Percentiles rank a stretch among this genome's conserved stretches.
These are phyloP conservation scores for Neobulgaria alba DNA, from an alignment of 2,329 filamentous ascomycete genomes.

Conservation along the genomic window DNA sequence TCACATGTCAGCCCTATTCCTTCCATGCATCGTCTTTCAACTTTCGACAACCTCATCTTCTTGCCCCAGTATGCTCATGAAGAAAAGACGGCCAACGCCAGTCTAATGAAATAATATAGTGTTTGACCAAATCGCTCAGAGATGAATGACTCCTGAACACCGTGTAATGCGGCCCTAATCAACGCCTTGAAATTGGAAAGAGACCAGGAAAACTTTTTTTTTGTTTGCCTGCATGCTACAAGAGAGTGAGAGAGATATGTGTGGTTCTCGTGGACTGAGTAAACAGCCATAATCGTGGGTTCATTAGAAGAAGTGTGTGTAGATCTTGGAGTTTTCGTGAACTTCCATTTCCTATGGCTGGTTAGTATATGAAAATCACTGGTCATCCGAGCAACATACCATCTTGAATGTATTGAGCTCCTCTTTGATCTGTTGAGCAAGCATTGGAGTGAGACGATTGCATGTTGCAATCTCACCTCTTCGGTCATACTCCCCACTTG, in stretches of 20 bases:
- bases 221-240: conserved; percentile 16
- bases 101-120: conserved; percentile 27
- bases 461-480: conserved; percentile 94
- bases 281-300: conserved; percentile 24
- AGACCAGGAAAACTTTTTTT: conserved; percentile 22
- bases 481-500: conserved; percentile 89
- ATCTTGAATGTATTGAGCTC: conserved; percentile 99
- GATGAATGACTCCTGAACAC: conserved; percentile 29
- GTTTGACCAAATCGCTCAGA: conserved; percentile 28
- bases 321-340: conserved; percentile 96
- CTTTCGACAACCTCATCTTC: conserved; percentile 9
- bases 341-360: conserved; percentile 92
- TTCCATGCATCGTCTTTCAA: conserved; percentile 8
- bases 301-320: conserved; percentile 98
- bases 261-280: conserved; percentile 18
- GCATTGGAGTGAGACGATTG: conserved; percentile 92
- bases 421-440: conserved; percentile 98
- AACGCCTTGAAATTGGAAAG: conserved; percentile 24
- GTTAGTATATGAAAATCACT: conserved; percentile 31
- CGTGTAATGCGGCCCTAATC: conserved; percentile 26
- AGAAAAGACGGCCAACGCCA: conserved; percentile 25
- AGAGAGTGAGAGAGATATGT: conserved; percentile 13
- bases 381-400: conserved; percentile 45
- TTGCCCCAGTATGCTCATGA: conserved; percentile 18
- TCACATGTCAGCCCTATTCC: conserved; percentile 1